Conservation (phyloP, 352 stramenopile species). For the Globisporangium camurandrum region DNA sequence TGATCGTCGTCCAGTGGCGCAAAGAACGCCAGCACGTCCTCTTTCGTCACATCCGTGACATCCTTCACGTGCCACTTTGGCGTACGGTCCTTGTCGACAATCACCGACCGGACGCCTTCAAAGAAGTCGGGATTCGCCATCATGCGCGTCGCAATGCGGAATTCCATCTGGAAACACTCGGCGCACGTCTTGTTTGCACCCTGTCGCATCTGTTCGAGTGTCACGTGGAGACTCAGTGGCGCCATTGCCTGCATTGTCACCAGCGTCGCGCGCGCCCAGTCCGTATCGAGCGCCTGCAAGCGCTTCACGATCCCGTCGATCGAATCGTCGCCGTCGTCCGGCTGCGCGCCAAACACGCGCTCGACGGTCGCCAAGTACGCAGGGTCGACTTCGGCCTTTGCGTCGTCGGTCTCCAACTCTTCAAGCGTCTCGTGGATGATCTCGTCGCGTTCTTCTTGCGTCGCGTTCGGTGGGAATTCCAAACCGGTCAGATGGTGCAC, state of each 20-base stretch:
- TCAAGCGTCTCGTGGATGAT: constrained; percentile 80
- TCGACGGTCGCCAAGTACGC: constrained; percentile 76
- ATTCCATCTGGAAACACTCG: constrained; percentile 95
- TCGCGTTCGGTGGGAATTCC: constrained; percentile 56
- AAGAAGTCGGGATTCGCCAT: constrained; percentile 93
- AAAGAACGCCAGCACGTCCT: constrained; percentile 82
- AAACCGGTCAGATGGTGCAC: constrained; percentile 81
- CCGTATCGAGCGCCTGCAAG: constrained; percentile 40
- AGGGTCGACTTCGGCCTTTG: constrained; percentile 70
- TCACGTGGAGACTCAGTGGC: constrained; percentile 92
- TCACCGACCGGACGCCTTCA: constrained; percentile 92
- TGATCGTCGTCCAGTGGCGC: constrained; percentile 62
- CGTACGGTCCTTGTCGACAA: constrained; percentile 94
- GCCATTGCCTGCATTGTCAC: constrained; percentile 86
- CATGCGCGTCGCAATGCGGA: constrained; percentile 77
- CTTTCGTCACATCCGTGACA: constrained; percentile 45
- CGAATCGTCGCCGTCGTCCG: constrained; percentile 68
- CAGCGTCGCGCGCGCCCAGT: constrained; percentile 78
- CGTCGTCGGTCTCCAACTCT: constrained; percentile 79
- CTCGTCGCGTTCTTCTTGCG: constrained; percentile 74
- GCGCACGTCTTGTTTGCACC: constrained; percentile 73
- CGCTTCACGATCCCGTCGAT: constrained; percentile 67
- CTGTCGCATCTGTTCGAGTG: constrained; percentile 90
- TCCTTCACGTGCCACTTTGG: constrained; percentile 86
- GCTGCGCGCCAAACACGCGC: constrained; percentile 63